A percentile compares a stretch with the other conserved stretches of the same genome.
phyloP scores from a whole-genome alignment of 768 basidiomycete species.

The Mycena vulgaris region DNA sequence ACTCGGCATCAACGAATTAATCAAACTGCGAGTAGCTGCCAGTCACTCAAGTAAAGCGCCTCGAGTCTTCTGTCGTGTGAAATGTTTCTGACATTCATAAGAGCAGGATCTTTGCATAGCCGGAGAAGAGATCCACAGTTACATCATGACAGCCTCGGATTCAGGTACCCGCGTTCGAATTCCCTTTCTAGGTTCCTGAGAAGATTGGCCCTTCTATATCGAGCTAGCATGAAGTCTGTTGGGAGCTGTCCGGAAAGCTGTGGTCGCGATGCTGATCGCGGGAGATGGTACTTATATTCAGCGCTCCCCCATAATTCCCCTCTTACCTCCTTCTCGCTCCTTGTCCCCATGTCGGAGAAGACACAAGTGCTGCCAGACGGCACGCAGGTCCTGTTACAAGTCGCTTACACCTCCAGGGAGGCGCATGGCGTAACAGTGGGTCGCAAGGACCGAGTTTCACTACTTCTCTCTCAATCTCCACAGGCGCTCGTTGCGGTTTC shows the following conservation, averaged over 20 bases:
- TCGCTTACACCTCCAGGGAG: conserved; percentile 45
- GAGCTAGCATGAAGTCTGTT: conserved; percentile 10
- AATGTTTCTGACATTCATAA: too few relatives aligned
- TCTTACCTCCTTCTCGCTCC: conserved; percentile 1
- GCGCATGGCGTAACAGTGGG: conserved; percentile 51
- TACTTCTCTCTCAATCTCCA: conserved; percentile 2
- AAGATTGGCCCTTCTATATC: too few relatives aligned
- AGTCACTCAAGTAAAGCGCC: too few relatives aligned
- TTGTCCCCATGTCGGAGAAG: conserved; percentile 4
- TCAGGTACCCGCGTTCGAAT: too few relatives aligned
- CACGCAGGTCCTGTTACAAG: background rate
- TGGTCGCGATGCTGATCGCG: conserved; percentile 1
- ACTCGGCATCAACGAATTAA: too few relatives aligned
- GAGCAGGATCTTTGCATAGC: too few relatives aligned
- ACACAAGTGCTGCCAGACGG: conserved; percentile 11
- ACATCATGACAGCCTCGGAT: too few relatives aligned
- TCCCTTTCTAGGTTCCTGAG: too few relatives aligned
- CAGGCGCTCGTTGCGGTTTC: conserved; percentile 60
- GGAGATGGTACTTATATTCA: conserved; percentile 6
- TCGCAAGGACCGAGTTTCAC: background rate
- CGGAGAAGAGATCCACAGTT: too few relatives aligned
- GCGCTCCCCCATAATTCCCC: conserved; percentile 2
- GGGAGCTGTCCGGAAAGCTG: conserved; percentile 5
- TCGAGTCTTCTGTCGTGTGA: too few relatives aligned
- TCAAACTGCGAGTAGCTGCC: too few relatives aligned